phyloP scores from a whole-genome alignment of 2,329 filamentous ascomycete species.

The Epichloe coenophiala region DNA sequence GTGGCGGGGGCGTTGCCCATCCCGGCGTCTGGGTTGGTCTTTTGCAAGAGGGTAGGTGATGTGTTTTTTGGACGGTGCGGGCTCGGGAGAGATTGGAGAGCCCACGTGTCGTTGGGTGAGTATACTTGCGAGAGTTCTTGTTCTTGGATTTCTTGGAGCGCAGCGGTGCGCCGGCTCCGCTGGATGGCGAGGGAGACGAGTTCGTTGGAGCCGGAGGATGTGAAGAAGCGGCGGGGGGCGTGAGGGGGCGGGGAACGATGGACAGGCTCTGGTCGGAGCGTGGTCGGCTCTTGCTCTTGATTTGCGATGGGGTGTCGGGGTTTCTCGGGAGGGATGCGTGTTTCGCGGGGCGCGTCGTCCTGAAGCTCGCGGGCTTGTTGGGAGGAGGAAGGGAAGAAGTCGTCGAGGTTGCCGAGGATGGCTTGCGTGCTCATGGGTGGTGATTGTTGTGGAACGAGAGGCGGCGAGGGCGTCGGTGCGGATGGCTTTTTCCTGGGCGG shows the following conservation, averaged over 20 bases:
- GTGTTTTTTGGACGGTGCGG: not conserved
- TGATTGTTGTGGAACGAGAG: conserved; percentile 10
- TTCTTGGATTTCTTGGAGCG: conserved; percentile 16
- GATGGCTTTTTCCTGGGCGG: not conserved
- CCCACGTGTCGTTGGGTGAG: not conserved
- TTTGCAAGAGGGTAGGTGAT: not conserved
- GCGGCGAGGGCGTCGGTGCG: not conserved
- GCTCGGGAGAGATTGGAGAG: not conserved
- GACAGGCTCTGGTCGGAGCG: not conserved
- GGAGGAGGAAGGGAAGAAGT: conserved; percentile 42
- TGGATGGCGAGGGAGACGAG: conserved; percentile 20
- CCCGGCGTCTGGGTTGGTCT: no score
- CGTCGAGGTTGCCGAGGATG: conserved; percentile 38
- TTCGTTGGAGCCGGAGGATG: conserved; percentile 22
- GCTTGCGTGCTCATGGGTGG: conserved; percentile 35
- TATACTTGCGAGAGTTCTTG: conserved; percentile 13
- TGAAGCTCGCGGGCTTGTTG: conserved; percentile 42
- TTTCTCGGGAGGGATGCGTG: not conserved
- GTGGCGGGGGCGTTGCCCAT: not conserved
- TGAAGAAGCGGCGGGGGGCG: conserved; percentile 20
- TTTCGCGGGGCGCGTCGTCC: conserved; percentile 14
- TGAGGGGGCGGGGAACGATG: conserved; percentile 4
- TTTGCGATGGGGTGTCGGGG: not conserved
- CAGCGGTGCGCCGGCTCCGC: conserved; percentile 21
- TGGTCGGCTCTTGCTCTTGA: conserved; percentile 7